Evolutionary conservation across 2,329 filamentous ascomycete species (phyloP), one percentile per base, ranked within the genome.

Genomic region (Aspergillus transmontanensis): DNA sequence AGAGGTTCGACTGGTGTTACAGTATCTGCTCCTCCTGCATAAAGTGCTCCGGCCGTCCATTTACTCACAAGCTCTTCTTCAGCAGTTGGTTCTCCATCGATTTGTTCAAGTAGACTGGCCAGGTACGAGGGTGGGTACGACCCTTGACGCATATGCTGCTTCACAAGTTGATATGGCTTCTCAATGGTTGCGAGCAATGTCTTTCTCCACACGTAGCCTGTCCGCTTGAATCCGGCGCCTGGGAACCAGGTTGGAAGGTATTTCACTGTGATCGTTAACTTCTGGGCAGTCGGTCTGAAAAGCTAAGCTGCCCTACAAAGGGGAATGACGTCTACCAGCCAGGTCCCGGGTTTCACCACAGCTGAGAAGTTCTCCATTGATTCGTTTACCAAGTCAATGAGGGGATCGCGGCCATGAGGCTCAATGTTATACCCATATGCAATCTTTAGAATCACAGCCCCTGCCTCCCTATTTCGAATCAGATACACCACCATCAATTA

Each of bases 301-400:
- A 2, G 21, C 30, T n/a, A 16, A n/a, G 10, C 14, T 11, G n/a
- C 65, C 61, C 56, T 58, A 69, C 70, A 61, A 2, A 64, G 41
- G 2, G 83, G 82, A 1, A 85, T 63, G 0, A 80, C 69, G 58
- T 85, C 82, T 1, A 85, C 82, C 5, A 76, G 61, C 78, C 78
- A 85, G 6, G 68, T 74, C 11, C 81, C 80, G 1, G 82, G 79
- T 0, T 79, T 72, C 1, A 70, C 72, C 1, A 80, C 78, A n/a
- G 76, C 68, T 0, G 77, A 73, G 60, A 85, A 82, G 6, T 80
- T 65, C 2, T 69, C 69, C 72, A 84, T 77, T 6, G 78, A 75
- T 39, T 75, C 68, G 14, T 79, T 76, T 2, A 76, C 78, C 30
- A 83, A 48, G 16, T 79, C 72, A 1, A 84, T 76, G 0, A 84